Base-by-base conservation (phyloP, 1,284 basidiomycete genomes). In the Trichosporon ovoides region DNA sequence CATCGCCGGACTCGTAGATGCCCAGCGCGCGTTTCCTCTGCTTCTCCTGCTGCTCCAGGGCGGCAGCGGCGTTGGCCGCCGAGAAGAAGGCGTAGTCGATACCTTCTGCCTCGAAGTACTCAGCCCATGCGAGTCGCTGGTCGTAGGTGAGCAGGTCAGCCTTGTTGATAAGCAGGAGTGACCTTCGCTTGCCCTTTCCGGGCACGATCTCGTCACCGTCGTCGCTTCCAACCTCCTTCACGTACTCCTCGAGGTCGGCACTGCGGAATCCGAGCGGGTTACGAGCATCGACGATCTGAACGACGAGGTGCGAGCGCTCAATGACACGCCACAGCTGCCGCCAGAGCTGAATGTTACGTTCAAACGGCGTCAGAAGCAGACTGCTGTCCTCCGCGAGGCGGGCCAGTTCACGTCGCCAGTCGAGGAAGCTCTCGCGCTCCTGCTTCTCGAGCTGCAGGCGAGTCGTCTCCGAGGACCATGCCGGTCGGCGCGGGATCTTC, bases 321-420 rank as follows among this genome's bases (percentile, higher is more conserved):
- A 96, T 76, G 1, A 97, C 94, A 61, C 93, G 83, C 93, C 93
- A 97, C 3, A 97, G 82, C 71, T 98, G 93, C 52, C 94, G 82
- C 94, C 94, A 97, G 12, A 97, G 91, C 80, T 96, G 92, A 22
- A 97, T 80, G 72, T 97, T 97, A 54, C 94, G 87, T 74, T 98
- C 93, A 68, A 96, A 97, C 0, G 93, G 94, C 0, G 93, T 97
- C 10, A 97, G 79, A 11, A 97, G 82, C 35, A 97, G 84, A 37
- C 84, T 83, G 22, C 73, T 70, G 28, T 66, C 59, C 66, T 78
- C 75, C 3, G 75, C 73, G 4, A 79, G 68, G 89, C 87, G 84
- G 33, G 94, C 93, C n/a, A 97, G 78, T 16, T 85, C 88, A 76
- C 92, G 82, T 58, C 93, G 81, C 93, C 93, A 97, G 40, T 91